phyloP scores from a whole-genome alignment of 257 asterid genomes.

The Solanum dulcamara region DNA sequence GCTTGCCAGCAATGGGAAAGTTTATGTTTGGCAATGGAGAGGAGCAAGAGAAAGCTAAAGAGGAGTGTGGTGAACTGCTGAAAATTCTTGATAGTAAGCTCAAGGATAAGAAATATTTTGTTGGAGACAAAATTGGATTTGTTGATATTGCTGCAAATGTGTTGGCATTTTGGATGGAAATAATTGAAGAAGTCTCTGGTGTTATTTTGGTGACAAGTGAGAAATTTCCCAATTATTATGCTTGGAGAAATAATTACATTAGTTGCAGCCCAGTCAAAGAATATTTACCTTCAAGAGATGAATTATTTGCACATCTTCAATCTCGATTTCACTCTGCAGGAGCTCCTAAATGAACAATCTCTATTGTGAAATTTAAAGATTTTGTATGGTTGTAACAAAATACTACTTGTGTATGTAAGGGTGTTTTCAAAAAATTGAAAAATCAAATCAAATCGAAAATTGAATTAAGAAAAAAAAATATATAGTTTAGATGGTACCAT shows the following conservation, averaged over 20 bases:
- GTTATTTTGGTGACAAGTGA: background rate
- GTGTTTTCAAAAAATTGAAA: no score
- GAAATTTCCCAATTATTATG: background rate
- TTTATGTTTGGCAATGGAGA: background rate
- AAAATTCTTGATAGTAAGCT: background rate
- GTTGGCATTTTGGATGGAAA: background rate
- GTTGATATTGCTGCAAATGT: background rate
- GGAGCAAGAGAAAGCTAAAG: background rate
- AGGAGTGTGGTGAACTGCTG: background rate
- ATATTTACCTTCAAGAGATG: background rate
- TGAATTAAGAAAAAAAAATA: no score
- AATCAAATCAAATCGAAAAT: no score
- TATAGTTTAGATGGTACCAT: no score
- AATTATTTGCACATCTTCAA: background rate
- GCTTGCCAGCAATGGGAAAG: background rate
- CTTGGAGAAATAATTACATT: background rate
- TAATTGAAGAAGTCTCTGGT: background rate
- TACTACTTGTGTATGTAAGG: background rate
- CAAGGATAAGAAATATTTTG: background rate
- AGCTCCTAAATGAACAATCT: background rate
- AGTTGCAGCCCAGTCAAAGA: background rate
- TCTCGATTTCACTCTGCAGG: background rate
- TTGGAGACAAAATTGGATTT: background rate
- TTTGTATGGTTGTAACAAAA: background rate
- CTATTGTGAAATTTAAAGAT: background rate